phyloP scores from a whole-genome alignment of 108 stramenopile species.

The Chaetoceros muelleri region DNA sequence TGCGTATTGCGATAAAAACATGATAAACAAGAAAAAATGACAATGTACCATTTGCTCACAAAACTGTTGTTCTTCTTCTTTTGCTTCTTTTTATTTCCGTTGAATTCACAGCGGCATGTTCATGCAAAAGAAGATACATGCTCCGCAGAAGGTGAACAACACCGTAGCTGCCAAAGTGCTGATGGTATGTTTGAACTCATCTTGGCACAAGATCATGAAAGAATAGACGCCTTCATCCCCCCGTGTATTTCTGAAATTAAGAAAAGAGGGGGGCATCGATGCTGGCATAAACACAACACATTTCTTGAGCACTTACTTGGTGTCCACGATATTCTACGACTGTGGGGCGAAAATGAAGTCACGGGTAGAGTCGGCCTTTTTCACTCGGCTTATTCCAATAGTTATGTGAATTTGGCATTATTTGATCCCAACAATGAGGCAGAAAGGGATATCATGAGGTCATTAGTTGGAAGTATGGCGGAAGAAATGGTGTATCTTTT shows the following conservation, averaged over 20 bases:
- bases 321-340: constrained; percentile 16
- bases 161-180: no score
- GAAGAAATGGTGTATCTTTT: constrained; percentile 22
- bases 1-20: no score
- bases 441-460: constrained; percentile 11
- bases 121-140: no score
- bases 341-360: constrained; percentile 10
- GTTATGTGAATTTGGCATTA: constrained; percentile 19
- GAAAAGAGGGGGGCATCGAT: constrained; percentile 15
- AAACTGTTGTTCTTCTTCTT: no score
- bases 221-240: constrained; percentile 6
- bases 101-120: no score
- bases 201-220: constrained; percentile 16
- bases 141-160: no score
- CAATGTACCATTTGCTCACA: no score
- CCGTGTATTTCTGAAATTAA: constrained; percentile 4
- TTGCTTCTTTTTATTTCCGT: no score
- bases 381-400: constrained; percentile 24
- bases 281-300: constrained; percentile 30
- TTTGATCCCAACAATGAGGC: constrained; percentile 11
- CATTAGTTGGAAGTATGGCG: constrained; percentile 11
- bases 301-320: constrained; percentile 21
- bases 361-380: constrained; percentile 15
- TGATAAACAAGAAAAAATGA: no score
- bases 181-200: constrained; percentile 3